Conservation (phyloP, 257 asterid species). For the Jasminum sambac region DNA sequence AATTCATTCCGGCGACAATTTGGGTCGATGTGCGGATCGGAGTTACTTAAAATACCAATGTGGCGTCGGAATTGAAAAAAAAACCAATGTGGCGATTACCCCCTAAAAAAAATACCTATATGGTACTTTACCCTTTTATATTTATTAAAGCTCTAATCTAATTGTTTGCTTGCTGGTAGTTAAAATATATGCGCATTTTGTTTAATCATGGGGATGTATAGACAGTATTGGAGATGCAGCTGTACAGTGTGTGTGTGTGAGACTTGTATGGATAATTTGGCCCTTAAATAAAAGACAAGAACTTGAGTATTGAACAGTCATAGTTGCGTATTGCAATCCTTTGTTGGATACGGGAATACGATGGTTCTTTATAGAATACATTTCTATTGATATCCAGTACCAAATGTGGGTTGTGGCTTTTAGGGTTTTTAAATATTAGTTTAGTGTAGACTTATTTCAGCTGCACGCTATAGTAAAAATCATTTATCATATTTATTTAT, state of each 20-base stretch:
- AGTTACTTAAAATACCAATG: no score
- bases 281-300: not conserved
- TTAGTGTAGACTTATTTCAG: not conserved
- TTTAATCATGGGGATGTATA: not conserved
- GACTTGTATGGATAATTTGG: not conserved
- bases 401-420: not conserved
- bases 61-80: no score
- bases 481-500: no score
- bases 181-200: not conserved
- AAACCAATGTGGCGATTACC: no score
- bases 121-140: no score
- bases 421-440: not conserved
- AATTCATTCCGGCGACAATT: no score
- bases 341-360: not conserved
- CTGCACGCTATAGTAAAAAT: no score
- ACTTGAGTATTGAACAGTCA: not conserved
- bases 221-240: not conserved
- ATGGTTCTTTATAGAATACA: not conserved
- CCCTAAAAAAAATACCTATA: no score
- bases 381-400: not conserved
- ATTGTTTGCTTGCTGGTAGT: slow-evolving; percentile 8
- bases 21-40: no score
- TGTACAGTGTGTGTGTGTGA: not conserved
- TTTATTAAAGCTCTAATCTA: slow-evolving; percentile 14
- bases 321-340: not conserved